Evolutionary conservation across 2,329 filamentous ascomycete genomes (phyloP), one percentile per base, ranked within the genome.

Genomic region (Colletotrichum sp.): DNA sequence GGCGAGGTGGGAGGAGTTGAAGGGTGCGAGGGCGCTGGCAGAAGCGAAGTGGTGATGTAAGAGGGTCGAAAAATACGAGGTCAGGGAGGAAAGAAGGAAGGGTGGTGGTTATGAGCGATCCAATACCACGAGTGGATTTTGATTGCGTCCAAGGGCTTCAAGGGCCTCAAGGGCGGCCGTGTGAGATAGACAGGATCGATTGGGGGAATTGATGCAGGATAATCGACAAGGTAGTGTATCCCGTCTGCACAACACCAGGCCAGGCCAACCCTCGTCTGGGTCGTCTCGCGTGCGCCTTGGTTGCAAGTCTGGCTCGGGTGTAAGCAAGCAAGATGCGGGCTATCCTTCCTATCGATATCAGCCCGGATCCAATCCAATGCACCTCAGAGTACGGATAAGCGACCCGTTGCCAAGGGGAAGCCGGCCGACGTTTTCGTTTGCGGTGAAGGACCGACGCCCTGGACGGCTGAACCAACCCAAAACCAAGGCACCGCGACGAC

Each of bases 1-100:
- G n/a, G 52, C 21, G 30, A 39, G 16, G 39, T 32, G n/a, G n/a
- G 62, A 44, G 32, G 34, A 44, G 62, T 36, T 21, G 60, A 21
- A 39, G 9, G 32, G 32, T 36, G 72, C 8, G 34, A 39, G 26
- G 39, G 67, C 30, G 59, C 30, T 32, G 59, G 34, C 59, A 21
- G 26, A 39, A 34, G 39, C 21, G 44, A 52, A 52, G 44, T 67
- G 74, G 34, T 76, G 57, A 65, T 74, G 69, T 73, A 64, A 65
- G 64, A 73, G n/a, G 34, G 39, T 60, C 55, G 24, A 28, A n/a
- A 30, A 73, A 72, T 72, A 67, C 62, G 72, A 75, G 55, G 62
- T 26, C 70, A 76, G 52, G 69, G 59, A 32, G 28, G 64, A 72
- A 65, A 34, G 70, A 64, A 69, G 68, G 66, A 74, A 52, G 36